These are phyloP conservation scores for Suhomyces bokatorum DNA, from an alignment of 1,139 yeast species.

Conservation along the genomic window DNA sequence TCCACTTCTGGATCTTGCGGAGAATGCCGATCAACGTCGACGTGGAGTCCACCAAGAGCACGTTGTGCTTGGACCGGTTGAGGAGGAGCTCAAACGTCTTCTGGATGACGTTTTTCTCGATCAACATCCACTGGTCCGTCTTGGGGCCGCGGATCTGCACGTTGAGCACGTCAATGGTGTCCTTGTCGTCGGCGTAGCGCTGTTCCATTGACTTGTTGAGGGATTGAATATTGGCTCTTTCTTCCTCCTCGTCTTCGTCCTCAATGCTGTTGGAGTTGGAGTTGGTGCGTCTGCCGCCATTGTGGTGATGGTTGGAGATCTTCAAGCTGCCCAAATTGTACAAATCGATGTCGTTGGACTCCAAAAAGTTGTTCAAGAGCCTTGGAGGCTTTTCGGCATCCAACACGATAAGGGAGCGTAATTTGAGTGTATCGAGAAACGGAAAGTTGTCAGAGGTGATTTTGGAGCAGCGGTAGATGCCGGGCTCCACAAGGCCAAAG, in stretches of 20 bases:
- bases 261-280: slow-evolving; percentile 11
- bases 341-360: slow-evolving; percentile 43
- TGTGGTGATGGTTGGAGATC: slow-evolving; percentile 42
- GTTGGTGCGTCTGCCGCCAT: slow-evolving; percentile 5
- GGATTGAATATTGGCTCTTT: slow-evolving; percentile 10
- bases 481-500: slow-evolving; percentile 75
- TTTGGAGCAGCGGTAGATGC: slow-evolving; percentile 60
- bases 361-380: slow-evolving; percentile 47
- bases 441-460: slow-evolving; percentile 59
- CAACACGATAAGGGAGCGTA: slow-evolving; percentile 58
- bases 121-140: slow-evolving; percentile 70
- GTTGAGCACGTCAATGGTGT: slow-evolving; percentile 19
- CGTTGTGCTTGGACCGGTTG: slow-evolving; percentile 64
- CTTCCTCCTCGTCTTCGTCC: slow-evolving; percentile 22
- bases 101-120: slow-evolving; percentile 56
- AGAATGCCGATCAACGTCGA: slow-evolving; percentile 78
- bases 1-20: slow-evolving; percentile 86
- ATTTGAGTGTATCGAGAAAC: slow-evolving; percentile 61
- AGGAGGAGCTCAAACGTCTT: slow-evolving; percentile 61
- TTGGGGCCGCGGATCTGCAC: slow-evolving; percentile 24
- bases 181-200: slow-evolving; percentile 7
- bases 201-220: slow-evolving; percentile 8
- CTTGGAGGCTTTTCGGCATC: slow-evolving; percentile 76
- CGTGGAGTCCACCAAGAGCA: slow-evolving; percentile 76
- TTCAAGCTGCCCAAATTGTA: slow-evolving; percentile 49